phyloP scores from a whole-genome alignment of 306 rosid species.

The Vigna angularis region DNA sequence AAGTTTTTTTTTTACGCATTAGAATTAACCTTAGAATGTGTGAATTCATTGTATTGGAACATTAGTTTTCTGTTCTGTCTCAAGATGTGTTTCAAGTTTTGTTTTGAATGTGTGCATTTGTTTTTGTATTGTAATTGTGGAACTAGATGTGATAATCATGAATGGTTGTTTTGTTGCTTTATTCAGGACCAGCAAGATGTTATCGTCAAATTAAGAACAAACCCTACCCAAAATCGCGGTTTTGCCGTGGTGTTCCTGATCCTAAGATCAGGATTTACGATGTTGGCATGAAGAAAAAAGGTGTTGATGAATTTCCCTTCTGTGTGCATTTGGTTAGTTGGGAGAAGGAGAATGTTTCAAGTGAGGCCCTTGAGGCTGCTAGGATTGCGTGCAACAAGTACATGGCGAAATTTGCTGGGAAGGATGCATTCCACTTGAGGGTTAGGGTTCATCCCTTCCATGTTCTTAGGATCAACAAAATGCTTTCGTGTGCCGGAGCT shows the following conservation, averaged over 20 bases:
- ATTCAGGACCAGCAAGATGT: slow-evolving; percentile 27
- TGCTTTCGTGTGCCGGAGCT: slow-evolving; percentile 9
- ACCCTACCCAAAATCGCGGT: neutral
- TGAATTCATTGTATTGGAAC: neutral
- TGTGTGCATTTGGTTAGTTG: slow-evolving; percentile 30
- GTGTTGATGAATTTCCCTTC: slow-evolving; percentile 18
- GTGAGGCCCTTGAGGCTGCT: slow-evolving; percentile 3
- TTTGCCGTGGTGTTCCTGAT: slow-evolving; percentile 24
- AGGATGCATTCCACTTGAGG: slow-evolving; percentile 25
- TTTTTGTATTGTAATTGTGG: neutral
- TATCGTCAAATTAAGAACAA: slow-evolving; percentile 12
- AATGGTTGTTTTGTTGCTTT: neutral
- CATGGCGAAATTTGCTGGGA: neutral
- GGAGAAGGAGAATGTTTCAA: slow-evolving; percentile 10
- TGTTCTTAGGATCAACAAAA: slow-evolving; percentile 28
- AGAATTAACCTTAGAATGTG: neutral
- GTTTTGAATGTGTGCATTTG: neutral
- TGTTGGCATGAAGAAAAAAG: slow-evolving; percentile 23
- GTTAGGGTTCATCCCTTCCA: slow-evolving; percentile 18
- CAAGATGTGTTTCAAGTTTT: neutral
- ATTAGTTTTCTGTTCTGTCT: neutral
- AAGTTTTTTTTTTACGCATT: neutral
- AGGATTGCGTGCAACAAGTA: slow-evolving; percentile 22
- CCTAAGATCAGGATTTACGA: slow-evolving; percentile 29
- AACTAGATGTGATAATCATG: neutral